Conservation (phyloP, 495 filamentous ascomycete species). For the Talaromyces stipitatus region DNA sequence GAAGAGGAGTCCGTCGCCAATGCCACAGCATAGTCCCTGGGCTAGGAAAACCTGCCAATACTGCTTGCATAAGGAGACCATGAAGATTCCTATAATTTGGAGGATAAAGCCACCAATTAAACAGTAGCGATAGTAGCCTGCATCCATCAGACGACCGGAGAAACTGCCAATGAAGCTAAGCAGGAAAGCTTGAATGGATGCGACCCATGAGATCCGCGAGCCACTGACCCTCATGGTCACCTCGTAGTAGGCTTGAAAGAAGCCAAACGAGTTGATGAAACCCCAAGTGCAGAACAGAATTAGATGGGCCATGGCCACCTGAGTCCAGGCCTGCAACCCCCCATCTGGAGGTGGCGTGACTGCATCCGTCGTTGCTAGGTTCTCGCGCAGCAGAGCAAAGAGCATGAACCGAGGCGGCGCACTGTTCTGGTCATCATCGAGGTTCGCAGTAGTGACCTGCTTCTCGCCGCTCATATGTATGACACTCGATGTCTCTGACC, state of each 20-base stretch:
- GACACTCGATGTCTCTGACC: not conserved
- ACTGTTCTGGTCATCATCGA: not conserved
- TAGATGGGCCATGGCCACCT: slow-evolving; percentile 57
- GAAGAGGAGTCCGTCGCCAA: slow-evolving; percentile 68
- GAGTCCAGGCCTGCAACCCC: slow-evolving; percentile 59
- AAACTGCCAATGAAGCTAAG: slow-evolving; percentile 29
- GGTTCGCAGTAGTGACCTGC: not conserved
- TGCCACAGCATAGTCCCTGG: slow-evolving; percentile 71
- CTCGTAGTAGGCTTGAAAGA: slow-evolving; percentile 76
- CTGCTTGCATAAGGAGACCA: slow-evolving; percentile 53
- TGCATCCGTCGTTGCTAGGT: not conserved
- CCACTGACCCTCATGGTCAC: slow-evolving; percentile 38
- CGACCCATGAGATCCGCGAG: slow-evolving; percentile 62
- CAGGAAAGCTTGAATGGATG: slow-evolving; percentile 26
- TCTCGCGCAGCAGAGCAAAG: slow-evolving; percentile 1
- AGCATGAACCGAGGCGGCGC: not conserved
- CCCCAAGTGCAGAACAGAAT: slow-evolving; percentile 71
- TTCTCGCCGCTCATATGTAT: not conserved
- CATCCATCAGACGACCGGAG: slow-evolving; percentile 59
- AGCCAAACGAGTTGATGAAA: slow-evolving; percentile 69
- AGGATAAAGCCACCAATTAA: slow-evolving; percentile 50
- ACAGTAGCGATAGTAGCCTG: slow-evolving; percentile 55
- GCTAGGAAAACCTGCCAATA: slow-evolving; percentile 75
- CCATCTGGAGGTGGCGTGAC: slow-evolving; percentile 49
- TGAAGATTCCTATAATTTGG: slow-evolving; percentile 63